These are phyloP conservation scores for Yamadazyma endophytica DNA, from an alignment of 805 yeast species.

Conservation along the genomic window DNA sequence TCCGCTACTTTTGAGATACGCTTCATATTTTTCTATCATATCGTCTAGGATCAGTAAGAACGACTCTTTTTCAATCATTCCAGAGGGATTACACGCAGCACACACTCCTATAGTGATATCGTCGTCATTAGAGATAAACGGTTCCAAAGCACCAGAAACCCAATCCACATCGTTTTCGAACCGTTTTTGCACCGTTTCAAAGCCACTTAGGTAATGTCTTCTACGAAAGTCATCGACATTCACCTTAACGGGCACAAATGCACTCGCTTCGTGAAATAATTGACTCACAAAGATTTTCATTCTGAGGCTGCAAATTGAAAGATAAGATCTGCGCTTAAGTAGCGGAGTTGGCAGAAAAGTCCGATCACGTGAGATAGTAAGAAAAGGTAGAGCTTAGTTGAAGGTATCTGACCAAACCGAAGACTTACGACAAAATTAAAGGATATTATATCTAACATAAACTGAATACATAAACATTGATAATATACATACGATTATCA, in stretches of 20 bases:
- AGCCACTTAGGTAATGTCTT: conserved; percentile 5
- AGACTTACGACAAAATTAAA: no score
- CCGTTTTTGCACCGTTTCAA: conserved; percentile 1
- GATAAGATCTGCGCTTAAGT: no score
- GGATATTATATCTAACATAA: no score
- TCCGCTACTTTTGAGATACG: background rate
- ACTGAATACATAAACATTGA: no score
- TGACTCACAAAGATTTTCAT: conserved; percentile 5
- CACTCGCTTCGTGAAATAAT: conserved; percentile 5
- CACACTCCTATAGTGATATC: conserved; percentile 3
- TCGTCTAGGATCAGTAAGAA: conserved; percentile 1
- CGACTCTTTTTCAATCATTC: conserved; percentile 2
- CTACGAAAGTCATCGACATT: conserved; percentile 1
- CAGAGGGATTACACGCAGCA: conserved; percentile 4
- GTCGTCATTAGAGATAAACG: conserved; percentile 1
- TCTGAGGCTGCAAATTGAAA: background rate
- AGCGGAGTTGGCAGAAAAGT: background rate
- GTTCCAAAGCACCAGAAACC: conserved; percentile 2
- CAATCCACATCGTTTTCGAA: conserved; percentile 4
- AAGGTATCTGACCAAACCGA: no score
- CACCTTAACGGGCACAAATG: conserved; percentile 3
- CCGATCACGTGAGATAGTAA: conserved; percentile 1
- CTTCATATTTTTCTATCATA: conserved; percentile 2
- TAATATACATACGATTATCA: no score
- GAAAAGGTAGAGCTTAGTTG: no score